Evolutionary conservation across 2,329 filamentous ascomycete genomes (phyloP).

Genomic region (Fusarium papillatum): DNA sequence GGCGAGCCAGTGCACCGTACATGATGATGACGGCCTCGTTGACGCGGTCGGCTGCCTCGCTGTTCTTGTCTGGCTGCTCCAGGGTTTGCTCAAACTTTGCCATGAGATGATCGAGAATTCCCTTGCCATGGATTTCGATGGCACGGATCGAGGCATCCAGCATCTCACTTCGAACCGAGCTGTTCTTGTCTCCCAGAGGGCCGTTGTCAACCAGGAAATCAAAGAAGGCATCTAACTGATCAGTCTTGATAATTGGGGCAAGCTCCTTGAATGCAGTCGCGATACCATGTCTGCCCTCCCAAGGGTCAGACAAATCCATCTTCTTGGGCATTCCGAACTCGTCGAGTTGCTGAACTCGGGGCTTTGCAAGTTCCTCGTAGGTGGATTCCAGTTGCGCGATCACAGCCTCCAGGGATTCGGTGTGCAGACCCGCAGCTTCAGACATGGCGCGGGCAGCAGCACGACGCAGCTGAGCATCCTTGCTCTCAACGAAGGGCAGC

Average conservation of each 20-base stretch:
- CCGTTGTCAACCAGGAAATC: conserved; percentile 88
- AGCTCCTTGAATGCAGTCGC: conserved; percentile 90
- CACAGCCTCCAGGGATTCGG: conserved; percentile 70
- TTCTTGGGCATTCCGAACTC: conserved; percentile 96
- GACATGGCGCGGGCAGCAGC: conserved; percentile 87
- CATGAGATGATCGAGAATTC: conserved; percentile 91
- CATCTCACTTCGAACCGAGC: conserved; percentile 88
- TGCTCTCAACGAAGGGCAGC: conserved; percentile 83
- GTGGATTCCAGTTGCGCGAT: conserved; percentile 75
- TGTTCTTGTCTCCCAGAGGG: conserved; percentile 87
- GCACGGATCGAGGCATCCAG: conserved; percentile 88
- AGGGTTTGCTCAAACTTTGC: conserved; percentile 89
- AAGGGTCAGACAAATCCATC: conserved; percentile 87
- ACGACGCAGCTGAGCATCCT: conserved; percentile 85
- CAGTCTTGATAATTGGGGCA: conserved; percentile 75
- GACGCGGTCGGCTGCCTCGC: conserved; percentile 86
- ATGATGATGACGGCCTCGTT: conserved; percentile 98
- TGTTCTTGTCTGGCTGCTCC: conserved; percentile 87
- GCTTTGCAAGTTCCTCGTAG: conserved; percentile 86
- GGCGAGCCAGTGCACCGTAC: conserved; percentile 92
- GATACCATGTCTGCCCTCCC: conserved; percentile 92
- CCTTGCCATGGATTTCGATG: conserved; percentile 85
- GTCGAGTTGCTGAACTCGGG: conserved; percentile 86
- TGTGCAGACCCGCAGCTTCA: conserved; percentile 75
- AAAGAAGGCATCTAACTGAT: conserved; percentile 82